Base-by-base conservation (phyloP, 257 asterid species). In the Nicotiana tomentosiformis region DNA sequence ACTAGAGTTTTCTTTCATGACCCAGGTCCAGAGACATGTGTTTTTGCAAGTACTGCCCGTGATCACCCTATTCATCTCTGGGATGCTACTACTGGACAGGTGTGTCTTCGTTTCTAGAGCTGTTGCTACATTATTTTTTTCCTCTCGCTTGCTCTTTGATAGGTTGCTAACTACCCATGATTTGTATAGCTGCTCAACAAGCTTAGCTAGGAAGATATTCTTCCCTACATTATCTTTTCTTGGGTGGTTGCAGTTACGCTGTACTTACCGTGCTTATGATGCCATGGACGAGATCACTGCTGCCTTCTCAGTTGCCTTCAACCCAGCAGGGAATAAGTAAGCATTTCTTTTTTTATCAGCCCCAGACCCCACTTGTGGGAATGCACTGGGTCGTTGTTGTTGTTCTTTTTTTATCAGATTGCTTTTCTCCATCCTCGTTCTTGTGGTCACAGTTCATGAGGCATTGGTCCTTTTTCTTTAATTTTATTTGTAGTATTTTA, bases 41-140 rank as follows among this genome's bases (percentile, higher is more conserved):
- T 96, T 78, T 91, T 92, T 82, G 98, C 98, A 26, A 91, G 97
- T 78, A 87, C 98, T 23, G 87, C 97, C 0, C 90, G 98, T 64
- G 98, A 96, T 87, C 99, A 93, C 88, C 99, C 99, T 51, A 93
- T 96, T 90, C 98, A 96, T 91, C 98, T 96, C 26, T 96, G 98
- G 98, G 99, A 96, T 88, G 91, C 98, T 88, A 90, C 69, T 85
- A 89, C 98, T 77, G 98, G 99, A 82, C 92, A 96, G 98, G 99
- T 94, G 87, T 67, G 66, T 53, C 23, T 16, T 20, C 23, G 53
- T 80, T 56, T 66, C 18, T 72, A 81, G 23, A 72, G 16, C 64
- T 76, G 80, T 76, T 46, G 39, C 61, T 72, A 23, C n/a, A 23
- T 58, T 46, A 82, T 62, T 80, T 83, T 29, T 81, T 70, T 51